Evolutionary conservation across 768 basidiomycete species (phyloP).

Genomic region (Lactarius psammicola): DNA sequence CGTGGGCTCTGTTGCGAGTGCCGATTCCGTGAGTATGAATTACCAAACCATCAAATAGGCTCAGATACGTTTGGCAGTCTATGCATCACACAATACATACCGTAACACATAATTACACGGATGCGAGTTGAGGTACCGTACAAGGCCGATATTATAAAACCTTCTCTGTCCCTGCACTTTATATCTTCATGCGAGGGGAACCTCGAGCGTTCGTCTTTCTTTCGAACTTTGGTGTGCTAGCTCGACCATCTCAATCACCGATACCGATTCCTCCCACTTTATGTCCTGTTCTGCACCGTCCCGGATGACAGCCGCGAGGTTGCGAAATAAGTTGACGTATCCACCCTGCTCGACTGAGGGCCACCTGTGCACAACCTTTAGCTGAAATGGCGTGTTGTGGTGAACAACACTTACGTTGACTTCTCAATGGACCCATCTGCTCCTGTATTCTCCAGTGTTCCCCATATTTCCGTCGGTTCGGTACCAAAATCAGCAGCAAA

Average conservation of each 20-base stretch:
- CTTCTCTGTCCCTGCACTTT: neutral
- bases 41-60: no score
- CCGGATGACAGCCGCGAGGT: conserved; percentile 62
- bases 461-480: conserved; percentile 64
- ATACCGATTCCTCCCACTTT: conserved; percentile 70
- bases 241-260: conserved; percentile 76
- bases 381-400: conserved; percentile 12
- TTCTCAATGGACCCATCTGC: conserved; percentile 42
- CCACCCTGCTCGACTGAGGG: conserved; percentile 56
- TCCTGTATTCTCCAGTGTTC: conserved; percentile 55
- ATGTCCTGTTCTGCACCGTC: conserved; percentile 53
- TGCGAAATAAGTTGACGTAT: conserved; percentile 62
- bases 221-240: conserved; percentile 63
- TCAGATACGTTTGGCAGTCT: neutral
- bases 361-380: conserved; percentile 47
- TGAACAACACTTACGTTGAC: conserved; percentile 35
- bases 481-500: conserved; percentile 50
- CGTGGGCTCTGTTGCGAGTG: no score
- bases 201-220: conserved; percentile 51
- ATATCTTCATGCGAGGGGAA: conserved; percentile 25
- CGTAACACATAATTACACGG: neutral
- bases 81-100: neutral
- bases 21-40: no score
- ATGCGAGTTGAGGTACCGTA: neutral
- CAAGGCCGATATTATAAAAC: neutral